Evolutionary conservation across 129 eudicot species (phyloP), one percentile per base, ranked within the genome.

Genomic region (Erigeron canadensis): DNA sequence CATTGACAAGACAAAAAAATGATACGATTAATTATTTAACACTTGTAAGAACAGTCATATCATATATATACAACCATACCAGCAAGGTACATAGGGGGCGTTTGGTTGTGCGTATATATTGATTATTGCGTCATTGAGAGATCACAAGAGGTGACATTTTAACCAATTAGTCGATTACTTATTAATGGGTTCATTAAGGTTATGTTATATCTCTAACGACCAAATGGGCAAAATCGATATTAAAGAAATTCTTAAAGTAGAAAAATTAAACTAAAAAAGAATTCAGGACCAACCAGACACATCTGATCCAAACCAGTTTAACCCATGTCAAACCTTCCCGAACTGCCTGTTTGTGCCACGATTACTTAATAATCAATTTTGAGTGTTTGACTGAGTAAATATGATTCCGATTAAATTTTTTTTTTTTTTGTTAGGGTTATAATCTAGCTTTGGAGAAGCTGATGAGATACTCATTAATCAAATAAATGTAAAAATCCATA

Each of bases 1-100:
- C 71, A 88, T 41, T 73, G 54, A 67, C 43, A 46, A 69, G 28
- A 65, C 53, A 69, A 57, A 77, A 16, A 61, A 13, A 76, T 59
- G 63, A 22, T 67, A 11, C 23, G 72, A 71, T 82, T 63, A 69
- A 76, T 41, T 38, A 5, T 28, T 28, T 28, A 28, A 28, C 34
- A 28, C 34, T 28, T 28, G 77, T 13, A 61, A 46, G 64, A 79
- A 54, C 2, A 55, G 67, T 16, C 34, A 28, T 28, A 28, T 28
- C 34, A 28, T 28, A 28, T 28, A 28, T 28, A 28, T 28, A 28
- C 34, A 28, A 28, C 34, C 34, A 28, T 3, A 3, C 34, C 0
- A 28, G 34, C 2, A 28, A 1, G 34, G 34, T 28, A 51, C n/a
- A 50, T 6, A 50, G 8, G 7, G 18, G 19, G 56, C 16, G n/a